A percentile compares a stretch with the other conserved stretches of the same genome.
phyloP scores from a whole-genome alignment of 257 asterid genomes.

The Gynochthodes officinalis region DNA sequence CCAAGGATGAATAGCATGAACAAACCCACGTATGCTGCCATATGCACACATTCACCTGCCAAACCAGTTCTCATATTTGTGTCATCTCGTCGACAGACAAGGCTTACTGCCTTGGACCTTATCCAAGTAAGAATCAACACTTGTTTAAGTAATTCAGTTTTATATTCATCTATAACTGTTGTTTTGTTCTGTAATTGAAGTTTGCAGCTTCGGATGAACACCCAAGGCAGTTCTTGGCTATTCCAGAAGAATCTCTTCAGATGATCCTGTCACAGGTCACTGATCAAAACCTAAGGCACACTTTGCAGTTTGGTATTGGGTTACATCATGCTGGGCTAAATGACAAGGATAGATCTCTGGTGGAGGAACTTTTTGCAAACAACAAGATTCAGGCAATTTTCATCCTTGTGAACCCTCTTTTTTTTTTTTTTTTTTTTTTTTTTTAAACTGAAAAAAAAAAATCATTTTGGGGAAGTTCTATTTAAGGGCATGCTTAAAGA shows the following conservation, averaged over 20 bases:
- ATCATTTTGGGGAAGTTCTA: background rate
- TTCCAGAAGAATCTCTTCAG: slow-evolving; percentile 94
- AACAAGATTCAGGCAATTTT: slow-evolving; percentile 85
- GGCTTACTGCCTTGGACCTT: slow-evolving; percentile 98
- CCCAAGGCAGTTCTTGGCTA: slow-evolving; percentile 76
- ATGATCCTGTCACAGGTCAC: slow-evolving; percentile 91
- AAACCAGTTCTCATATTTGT: slow-evolving; percentile 97
- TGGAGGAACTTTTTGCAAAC: slow-evolving; percentile 96
- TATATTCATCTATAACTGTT: slow-evolving; percentile 13
- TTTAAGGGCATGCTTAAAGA: background rate
- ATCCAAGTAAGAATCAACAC: slow-evolving; percentile 64
- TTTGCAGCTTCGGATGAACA: slow-evolving; percentile 98
- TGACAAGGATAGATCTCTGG: slow-evolving; percentile 94
- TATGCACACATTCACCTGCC: slow-evolving; percentile 93
- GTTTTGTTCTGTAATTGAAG: slow-evolving; percentile 36
- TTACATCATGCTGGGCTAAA: slow-evolving; percentile 96
- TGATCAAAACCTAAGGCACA: slow-evolving; percentile 95
- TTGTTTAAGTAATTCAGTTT: background rate
- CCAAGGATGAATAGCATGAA: slow-evolving; percentile 99
- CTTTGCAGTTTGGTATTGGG: slow-evolving; percentile 96
- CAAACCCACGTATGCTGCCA: slow-evolving; percentile 97
- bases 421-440: too few species aligned
- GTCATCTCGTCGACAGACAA: slow-evolving; percentile 98
- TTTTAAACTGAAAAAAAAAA: slow-evolving; percentile 16
- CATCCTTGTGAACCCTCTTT: slow-evolving; percentile 5